Evolutionary conservation across 192 early-diverging fungal species (phyloP), one percentile per base, ranked within the genome.

Genomic region (Phycomyces blakesleeanus): DNA sequence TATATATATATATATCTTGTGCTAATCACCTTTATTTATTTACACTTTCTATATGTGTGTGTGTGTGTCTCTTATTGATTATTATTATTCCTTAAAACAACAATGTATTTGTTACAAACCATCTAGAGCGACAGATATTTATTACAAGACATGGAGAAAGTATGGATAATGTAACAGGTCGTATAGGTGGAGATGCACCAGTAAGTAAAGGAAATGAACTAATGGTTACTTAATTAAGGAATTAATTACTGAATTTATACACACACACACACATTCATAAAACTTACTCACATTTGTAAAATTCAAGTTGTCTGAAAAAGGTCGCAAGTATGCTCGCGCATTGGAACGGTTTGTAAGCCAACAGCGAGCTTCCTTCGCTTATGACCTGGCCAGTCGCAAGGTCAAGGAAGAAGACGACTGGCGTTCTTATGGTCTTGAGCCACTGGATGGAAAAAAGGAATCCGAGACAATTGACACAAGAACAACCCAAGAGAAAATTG

Each of bases 111-210:
- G n/a, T n/a, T n/a, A n/a, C n/a, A 7, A 34, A 34, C 21, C 34
- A 3, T 29, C 62, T 73, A 73, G 73, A 85, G 20, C 86, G 93
- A 21, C 86, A 86, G 55, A 90, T 98, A 47, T 98, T 91, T 82
- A 76, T 98, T 24, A 94, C 93, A 29, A 80, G 96, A 34, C 96
- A 98, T 74, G 96, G 96, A 37, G 93, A 98, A 74, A 86, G 84
- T 81, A 77, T 78, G 24, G 96, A 95, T 80, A 98, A 98, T 69
- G 67, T 84, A 11, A 61, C 74, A 0, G 91, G 88, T 29, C 85
- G 88, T 58, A 93, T 98, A 61, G 97, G 97, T 25, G 66, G 68
- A 9, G 75, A 71, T 64, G 60, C 71, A 40, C 47, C 63, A 22
- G 69, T 64, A 51, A 66, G 49, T 49, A 1, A 14, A 9, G 2